Percentiles rank a stretch among this genome's conserved stretches.
Evolutionary conservation across 106 monocot species (phyloP).

Genomic region (Allium sativum): DNA sequence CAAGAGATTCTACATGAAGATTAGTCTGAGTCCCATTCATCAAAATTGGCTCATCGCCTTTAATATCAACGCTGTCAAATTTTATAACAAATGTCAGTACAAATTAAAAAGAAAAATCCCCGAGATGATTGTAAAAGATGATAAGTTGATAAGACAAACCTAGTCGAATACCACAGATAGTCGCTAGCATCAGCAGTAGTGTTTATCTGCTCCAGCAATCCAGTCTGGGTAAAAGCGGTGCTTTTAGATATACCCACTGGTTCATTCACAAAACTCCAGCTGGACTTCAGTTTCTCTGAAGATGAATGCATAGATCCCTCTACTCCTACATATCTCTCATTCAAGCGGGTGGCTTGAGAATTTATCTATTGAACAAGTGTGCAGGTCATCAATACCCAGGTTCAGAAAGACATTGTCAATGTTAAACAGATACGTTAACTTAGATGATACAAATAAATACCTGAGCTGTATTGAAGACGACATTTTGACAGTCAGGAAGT

Average conservation of each 20-base stretch:
- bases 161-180: conserved; percentile 94
- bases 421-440: not conserved
- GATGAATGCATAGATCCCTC: conserved; percentile 18
- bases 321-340: conserved; percentile 32
- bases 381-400: not conserved
- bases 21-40: conserved; percentile 41
- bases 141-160: conserved; percentile 26
- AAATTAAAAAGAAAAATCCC: no score
- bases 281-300: conserved; percentile 24
- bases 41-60: conserved; percentile 71
- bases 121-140: not conserved
- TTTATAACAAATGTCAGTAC: not conserved
- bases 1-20: conserved; percentile 80
- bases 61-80: conserved; percentile 40
- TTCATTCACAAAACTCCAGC: conserved; percentile 77
- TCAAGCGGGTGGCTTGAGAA: conserved; percentile 49
- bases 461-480: conserved; percentile 88
- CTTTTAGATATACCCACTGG: conserved; percentile 75
- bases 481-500: conserved; percentile 89
- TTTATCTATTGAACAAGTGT: conserved; percentile 50
- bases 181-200: conserved; percentile 89
- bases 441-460: conserved; percentile 15
- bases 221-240: conserved; percentile 35
- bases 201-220: conserved; percentile 89
- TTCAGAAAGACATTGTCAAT: not conserved